Evolutionary conservation across 164 flowering plant species (phyloP), one percentile per base, ranked within the genome.

Genomic region (Umbilicus rupestris): DNA sequence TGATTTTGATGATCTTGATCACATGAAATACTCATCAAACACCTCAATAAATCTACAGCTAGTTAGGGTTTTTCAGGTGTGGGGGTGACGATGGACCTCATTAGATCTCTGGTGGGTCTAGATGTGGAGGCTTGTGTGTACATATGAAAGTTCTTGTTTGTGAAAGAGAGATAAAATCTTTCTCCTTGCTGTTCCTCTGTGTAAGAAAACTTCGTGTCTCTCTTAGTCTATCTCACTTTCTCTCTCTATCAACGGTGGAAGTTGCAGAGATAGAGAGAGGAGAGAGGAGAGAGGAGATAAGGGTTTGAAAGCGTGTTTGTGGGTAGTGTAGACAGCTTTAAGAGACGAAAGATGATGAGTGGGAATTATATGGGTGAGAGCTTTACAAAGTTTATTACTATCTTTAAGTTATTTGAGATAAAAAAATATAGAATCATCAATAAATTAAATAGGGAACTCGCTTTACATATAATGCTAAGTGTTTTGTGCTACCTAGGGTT

Each of bases 261-360:
- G 16, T 63, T 63, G 45, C 65, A 35, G 42, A 35, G 3, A 39
- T 28, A 50, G 65, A 41, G 29, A 33, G 8, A 17, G 42, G 19
- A 22, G n/a, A n/a, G n/a, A n/a, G 28, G 7, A 37, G 11, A 39
- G 14, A n/a, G 2, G 65, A 63, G n/a, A 42, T 14, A 9, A 9
- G 16, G 65, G 65, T 2, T 63, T 20, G 20, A 39, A 41, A 15
- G 55, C 7, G n/a, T 1, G 42, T 63, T 7, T 50, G 57, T 50
- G 68, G n/a, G 52, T 58, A 22, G 66, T 14, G 28, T 3, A 62
- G 68, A 42, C 60, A 70, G 74, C 82, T 79, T 80, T 76, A 77
- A 81, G 85, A 78, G 79, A 77, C 79, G 82, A 77, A 39, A 80
- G 81, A 82, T 78, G 79, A 80, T 82, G 84, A 82, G 84, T 79